phyloP scores from a whole-genome alignment of 306 rosid genomes.

The Echinosophora koreensis region DNA sequence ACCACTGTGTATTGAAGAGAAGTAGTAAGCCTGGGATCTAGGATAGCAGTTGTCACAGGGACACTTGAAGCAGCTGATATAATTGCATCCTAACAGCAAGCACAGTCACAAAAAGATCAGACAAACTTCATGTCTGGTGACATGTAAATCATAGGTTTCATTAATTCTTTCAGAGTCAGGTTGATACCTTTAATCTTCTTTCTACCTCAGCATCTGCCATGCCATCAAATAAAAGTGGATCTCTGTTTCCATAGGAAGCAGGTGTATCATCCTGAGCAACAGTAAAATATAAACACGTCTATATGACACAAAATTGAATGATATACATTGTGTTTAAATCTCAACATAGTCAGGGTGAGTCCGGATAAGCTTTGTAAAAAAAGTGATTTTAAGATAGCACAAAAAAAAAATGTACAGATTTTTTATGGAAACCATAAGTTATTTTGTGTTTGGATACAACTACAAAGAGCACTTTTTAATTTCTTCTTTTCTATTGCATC shows the following conservation, averaged over 20 bases:
- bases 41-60: conserved; percentile 58
- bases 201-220: conserved; percentile 90
- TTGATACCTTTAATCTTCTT: conserved; percentile 83
- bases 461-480: too few relatives aligned
- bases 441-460: too few relatives aligned
- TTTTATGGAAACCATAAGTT: too few relatives aligned
- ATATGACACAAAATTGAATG: conserved; percentile 17
- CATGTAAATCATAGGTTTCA: conserved; percentile 14
- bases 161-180: conserved; percentile 36
- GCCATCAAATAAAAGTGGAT: conserved; percentile 78
- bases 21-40: conserved; percentile 75
- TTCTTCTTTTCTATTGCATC: too few relatives aligned
- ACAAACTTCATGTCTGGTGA: conserved; percentile 31
- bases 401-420: too few relatives aligned
- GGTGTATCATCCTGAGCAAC: conserved; percentile 83
- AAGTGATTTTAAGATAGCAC: too few relatives aligned
- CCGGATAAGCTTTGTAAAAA: too few relatives aligned
- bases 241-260: conserved; percentile 79
- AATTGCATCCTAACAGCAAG: conserved; percentile 66
- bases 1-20: conserved; percentile 57
- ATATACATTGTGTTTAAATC: conserved; percentile 18
- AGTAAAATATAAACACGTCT: conserved; percentile 13
- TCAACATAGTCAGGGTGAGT: neutral
- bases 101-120: conserved; percentile 16
- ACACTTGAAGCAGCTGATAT: conserved; percentile 58